Conservation (phyloP, 768 basidiomycete species). For the Glaciozyma antarctica region DNA sequence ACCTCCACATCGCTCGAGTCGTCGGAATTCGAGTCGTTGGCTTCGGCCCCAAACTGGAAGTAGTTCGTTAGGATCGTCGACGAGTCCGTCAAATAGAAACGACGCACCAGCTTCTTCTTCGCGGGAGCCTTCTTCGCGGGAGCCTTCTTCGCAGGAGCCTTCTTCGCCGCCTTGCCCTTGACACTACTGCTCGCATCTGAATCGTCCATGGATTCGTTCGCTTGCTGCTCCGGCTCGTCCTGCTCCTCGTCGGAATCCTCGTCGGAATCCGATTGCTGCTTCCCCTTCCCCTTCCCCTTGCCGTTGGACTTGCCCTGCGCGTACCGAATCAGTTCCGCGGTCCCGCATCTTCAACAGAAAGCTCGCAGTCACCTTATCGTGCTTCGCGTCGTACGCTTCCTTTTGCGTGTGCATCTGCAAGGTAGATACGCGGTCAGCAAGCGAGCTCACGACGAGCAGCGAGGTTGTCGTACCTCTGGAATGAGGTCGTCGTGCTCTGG, state of each 20-base stretch:
- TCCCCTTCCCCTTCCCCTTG: constrained; percentile 1
- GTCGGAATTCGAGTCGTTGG: constrained; percentile 3
- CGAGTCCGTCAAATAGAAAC: neutral
- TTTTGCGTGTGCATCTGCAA: constrained; percentile 38
- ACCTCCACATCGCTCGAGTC: constrained; percentile 12
- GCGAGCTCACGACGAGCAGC: neutral
- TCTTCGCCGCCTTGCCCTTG: constrained; percentile 10
- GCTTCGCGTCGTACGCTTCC: constrained; percentile 33
- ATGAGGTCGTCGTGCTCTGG: constrained; percentile 41
- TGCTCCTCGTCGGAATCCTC: constrained; percentile 4
- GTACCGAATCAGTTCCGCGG: too few relatives aligned
- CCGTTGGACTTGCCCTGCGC: neutral
- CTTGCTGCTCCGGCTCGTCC: neutral
- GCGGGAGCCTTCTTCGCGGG: constrained; percentile 8
- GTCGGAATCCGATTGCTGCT: neutral
- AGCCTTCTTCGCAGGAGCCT: constrained; percentile 6
- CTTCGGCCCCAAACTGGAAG: constrained; percentile 10
- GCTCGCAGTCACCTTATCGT: neutral
- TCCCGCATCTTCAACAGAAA: neutral
- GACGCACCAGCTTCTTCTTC: constrained; percentile 20
- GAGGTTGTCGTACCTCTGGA: constrained; percentile 36
- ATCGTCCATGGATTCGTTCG: neutral
- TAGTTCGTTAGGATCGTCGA: too few relatives aligned
- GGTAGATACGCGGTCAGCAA: neutral
- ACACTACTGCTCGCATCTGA: constrained; percentile 3